Evolutionary conservation across 768 basidiomycete genomes (phyloP), one percentile per base, ranked within the genome.

Genomic region (Terana coerulea): DNA sequence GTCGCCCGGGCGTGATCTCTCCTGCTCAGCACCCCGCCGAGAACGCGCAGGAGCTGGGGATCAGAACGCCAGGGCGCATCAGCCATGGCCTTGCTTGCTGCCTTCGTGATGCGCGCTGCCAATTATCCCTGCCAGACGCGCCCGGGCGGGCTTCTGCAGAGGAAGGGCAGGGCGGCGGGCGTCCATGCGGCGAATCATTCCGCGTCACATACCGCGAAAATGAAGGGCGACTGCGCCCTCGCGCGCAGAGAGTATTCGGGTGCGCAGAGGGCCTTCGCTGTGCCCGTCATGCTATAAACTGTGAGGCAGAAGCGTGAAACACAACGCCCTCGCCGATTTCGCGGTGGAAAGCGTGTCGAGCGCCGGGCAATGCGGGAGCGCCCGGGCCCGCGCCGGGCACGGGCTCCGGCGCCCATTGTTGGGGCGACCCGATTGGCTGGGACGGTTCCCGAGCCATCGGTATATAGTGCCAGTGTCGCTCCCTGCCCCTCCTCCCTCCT

Each of bases 391-490:
- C 25, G 28, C 12, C 39, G 29, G 39, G 24, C 39, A 22, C 11
- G 21, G 26, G 28, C 28, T 5, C 39, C 30, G 35, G 5, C 3
- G 25, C 39, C 5, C 6, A 15, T 19, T 51, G 50, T 43, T 51
- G 44, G 19, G 35, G 45, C 31, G 41, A 17, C 15, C 22, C 47
- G 50, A 58, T 58, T 55, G 57, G 57, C 43, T 50, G 47, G 12
- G 4, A 10, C 14, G 14, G 54, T 51, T 52, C 43, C 57, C 57
- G 53, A 47, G 48, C 28, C 39, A 53, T 55, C 57, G 57, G 57
- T 53, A 53, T 48, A 48, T 53, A 53, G 44, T 22, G 43, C 7
- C 4, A 11, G 8, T 7, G 9, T 47, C 26, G 51, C 41, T 44
- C 44, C 35, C 31, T 34, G 35, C 47, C 21, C n/a, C 37, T 48